Evolutionary conservation across 2,329 filamentous ascomycete species (phyloP), one percentile per base, ranked within the genome.

Genomic region (Arthrinium phaeospermum): DNA sequence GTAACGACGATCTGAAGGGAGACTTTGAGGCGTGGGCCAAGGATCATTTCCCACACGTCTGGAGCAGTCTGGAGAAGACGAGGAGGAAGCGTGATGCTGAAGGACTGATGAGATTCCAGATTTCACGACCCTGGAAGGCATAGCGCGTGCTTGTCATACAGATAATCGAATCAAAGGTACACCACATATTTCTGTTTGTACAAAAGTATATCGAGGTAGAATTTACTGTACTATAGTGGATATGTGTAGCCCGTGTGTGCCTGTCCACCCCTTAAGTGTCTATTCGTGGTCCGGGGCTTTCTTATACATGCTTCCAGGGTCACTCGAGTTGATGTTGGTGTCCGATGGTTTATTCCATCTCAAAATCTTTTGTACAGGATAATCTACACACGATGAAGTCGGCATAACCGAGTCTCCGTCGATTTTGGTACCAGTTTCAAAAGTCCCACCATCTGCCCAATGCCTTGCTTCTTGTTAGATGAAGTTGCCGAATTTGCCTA

Each of bases 11-110:
- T 70, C 87, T 90, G 77, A 94, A 96, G 80, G 85, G 87, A 6
- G 85, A 90, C 49, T 92, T 97, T 72, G 91, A 95, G 79, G 84
- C 87, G 22, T 98, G 94, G 94, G 92, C 92, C 2, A 88, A 88
- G 76, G 82, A 88, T 68, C 86, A 88, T 61, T 94, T 94, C 80
- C 91, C 93, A 0, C 85, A 88, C 13, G 83, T 89, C 7, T 98
- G 94, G 95, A 83, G 83, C 14, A 86, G 91, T 75, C 80, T 97
- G 73, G 87, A 89, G 76, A 85, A 85, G 75, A 84, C 87, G 72
- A 87, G 88, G 34, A 84, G 82, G 77, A 84, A 79, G 73, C 79
- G 82, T 75, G 84, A 85, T 70, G 79, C 83, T 68, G 81, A 84
- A 46, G 86, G 84, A 72, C 78, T 88, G 53, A 83, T 82, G 72